Percentiles rank a stretch among this genome's conserved stretches.
phyloP scores from a whole-genome alignment of 345 rosid genomes.

The Dipteronia sinensis region DNA sequence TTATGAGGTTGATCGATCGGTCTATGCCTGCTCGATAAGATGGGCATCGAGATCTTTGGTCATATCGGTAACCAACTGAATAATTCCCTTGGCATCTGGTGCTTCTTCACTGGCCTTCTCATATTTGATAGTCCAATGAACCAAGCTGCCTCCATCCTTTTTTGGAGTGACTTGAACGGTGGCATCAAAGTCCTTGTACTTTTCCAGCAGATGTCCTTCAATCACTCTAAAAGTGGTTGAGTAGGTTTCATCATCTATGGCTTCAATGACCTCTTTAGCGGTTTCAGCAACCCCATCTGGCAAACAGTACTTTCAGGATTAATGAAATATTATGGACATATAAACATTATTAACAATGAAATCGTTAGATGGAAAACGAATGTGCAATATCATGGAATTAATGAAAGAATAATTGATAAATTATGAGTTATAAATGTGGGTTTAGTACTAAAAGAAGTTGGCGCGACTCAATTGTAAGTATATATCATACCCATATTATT shows the following conservation, averaged over 20 bases:
- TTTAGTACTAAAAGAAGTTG: too few relatives aligned
- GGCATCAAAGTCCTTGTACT: conserved; percentile 26
- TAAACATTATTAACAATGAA: too few relatives aligned
- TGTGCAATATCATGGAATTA: too few relatives aligned
- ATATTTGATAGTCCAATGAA: conserved; percentile 27
- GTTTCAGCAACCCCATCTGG: conserved; percentile 28
- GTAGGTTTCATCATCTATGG: conserved; percentile 36
- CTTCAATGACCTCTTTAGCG: conserved; percentile 38
- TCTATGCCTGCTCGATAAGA: conserved; percentile 9
- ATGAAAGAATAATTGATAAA: too few relatives aligned
- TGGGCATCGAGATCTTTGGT: conserved; percentile 25
- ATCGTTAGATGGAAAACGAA: too few relatives aligned
- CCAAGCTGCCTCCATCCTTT: conserved; percentile 24
- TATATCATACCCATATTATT: too few relatives aligned
- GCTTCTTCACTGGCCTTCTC: conserved; percentile 16
- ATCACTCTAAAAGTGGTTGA: conserved; percentile 32
- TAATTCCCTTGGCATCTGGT: conserved; percentile 11
- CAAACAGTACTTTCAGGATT: not conserved
- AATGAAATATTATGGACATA: too few relatives aligned
- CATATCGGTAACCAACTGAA: not conserved
- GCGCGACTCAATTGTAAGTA: too few relatives aligned
- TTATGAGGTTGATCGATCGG: not conserved
- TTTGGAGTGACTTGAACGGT: conserved; percentile 28
- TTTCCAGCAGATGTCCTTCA: conserved; percentile 38
- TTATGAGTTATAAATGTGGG: too few relatives aligned